Base-by-base conservation (phyloP, 2,329 filamentous ascomycete species). In the Shiraia sp. region DNA sequence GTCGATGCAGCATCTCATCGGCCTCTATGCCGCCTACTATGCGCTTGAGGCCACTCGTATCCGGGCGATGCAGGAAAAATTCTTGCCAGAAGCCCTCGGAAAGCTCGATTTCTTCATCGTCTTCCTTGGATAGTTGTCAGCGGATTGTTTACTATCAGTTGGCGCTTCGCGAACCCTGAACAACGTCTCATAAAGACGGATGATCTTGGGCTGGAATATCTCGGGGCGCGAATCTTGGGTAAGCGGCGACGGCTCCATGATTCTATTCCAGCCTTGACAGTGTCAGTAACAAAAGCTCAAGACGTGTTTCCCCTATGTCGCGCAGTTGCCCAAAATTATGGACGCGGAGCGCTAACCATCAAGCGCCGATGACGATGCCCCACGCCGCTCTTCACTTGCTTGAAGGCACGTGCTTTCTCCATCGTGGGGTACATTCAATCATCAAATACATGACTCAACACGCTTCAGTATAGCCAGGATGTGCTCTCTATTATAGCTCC, bases 71-170 rank as follows among this genome's bases (percentile, higher is more conserved):
- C 26, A 99, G 79, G 69, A 99, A 99, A 73, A 99, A 90, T 71
- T 96, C 93, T 54, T 83, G 80, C 93, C 93, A 99, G 73, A 96
- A 99, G 30, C 90, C 92, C 47, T 96, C 90, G 1, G 88, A 81
- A 49, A 86, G 86, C 19, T 90, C 86, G 36, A 75, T 71, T 45
- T 87, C 80, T 51, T 86, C 82, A 73, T 75, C 67, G 10, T 71
- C 65, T 28, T 66, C 59, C 61, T 69, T 44, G 87, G 67, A 12
- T 13, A 23, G 6, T 7, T 19, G 39, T 63, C 32, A 66, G 55
- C 49, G 46, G 16, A 10, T 10, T 19, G 33, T 3, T 3, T 30
- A 33, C 23, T 40, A 31, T 13, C 10, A 27, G 9, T n/a, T 13
- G 25, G 13, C 24, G 17, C 30, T 37, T 25, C 12, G 27, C 65